phyloP scores from a whole-genome alignment of 495 filamentous ascomycete genomes.

The Hypoxylon crocopeplum region DNA sequence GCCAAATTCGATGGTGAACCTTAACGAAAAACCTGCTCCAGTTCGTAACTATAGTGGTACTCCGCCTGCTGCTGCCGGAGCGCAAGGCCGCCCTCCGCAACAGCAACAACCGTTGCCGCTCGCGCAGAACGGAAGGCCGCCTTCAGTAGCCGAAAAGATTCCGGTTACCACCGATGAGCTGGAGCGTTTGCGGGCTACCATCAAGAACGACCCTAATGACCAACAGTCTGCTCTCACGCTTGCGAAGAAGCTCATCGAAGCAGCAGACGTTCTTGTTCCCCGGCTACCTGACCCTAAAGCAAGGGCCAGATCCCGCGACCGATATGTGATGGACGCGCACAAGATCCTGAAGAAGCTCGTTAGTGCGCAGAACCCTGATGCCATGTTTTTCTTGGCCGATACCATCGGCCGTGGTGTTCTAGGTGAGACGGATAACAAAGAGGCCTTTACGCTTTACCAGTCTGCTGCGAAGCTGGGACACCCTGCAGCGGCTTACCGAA shows the following conservation, averaged over 20 bases:
- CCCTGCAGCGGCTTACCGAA: conserved; percentile 85
- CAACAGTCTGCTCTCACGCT: conserved; percentile 71
- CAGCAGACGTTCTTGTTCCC: conserved; percentile 74
- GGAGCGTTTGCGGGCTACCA: conserved; percentile 70
- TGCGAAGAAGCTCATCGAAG: conserved; percentile 87
- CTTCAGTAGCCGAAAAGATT: conserved; percentile 41
- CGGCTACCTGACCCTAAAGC: conserved; percentile 77
- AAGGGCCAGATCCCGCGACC: conserved; percentile 78
- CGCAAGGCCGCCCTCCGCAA: conserved; percentile 38
- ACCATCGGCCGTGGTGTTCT: conserved; percentile 78
- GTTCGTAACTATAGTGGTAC: conserved; percentile 72
- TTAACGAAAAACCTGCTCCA: conserved; percentile 67
- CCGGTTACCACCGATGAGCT: conserved; percentile 83
- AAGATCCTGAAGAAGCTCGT: conserved; percentile 90
- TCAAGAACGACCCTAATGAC: conserved; percentile 73
- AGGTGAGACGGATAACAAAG: conserved; percentile 78
- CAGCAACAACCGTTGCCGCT: conserved; percentile 39
- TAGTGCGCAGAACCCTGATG: conserved; percentile 69
- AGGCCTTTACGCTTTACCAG: conserved; percentile 92
- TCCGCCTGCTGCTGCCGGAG: conserved; percentile 40
- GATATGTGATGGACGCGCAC: conserved; percentile 82
- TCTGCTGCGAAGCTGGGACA: conserved; percentile 90
- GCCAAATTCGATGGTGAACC: conserved; percentile 58
- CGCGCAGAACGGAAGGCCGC: conserved; percentile 38
- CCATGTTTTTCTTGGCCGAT: conserved; percentile 94